Evolutionary conservation across 495 filamentous ascomycete genomes (phyloP), one percentile per base, ranked within the genome.

Genomic region (Xylaria cubensis): DNA sequence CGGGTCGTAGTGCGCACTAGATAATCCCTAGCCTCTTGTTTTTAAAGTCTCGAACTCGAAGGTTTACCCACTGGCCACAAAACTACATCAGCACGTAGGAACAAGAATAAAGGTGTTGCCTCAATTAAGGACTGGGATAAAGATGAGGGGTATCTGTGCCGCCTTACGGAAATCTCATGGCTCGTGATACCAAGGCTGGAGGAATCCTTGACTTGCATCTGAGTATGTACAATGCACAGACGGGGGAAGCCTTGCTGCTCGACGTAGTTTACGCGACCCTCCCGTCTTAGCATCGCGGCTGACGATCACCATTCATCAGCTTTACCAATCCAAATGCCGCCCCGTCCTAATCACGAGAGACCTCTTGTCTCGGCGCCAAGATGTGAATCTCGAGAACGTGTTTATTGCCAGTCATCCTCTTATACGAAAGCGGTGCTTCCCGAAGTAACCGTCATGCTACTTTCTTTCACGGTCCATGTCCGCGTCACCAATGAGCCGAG

Each of bases 321-420:
- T 34, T 67, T 67, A 67, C 32, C 36, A 67, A 67, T 56, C 42
- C 21, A 36, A 56, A 67, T 50, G 24, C 48, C 36, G 39, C n/a
- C 56, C 50, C 15, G 1, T 17, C 48, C 65, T 55, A 5, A 67
- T 67, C 48, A 56, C 44, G 65, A 56, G 65, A 55, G 48, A 21
- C 32, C 21, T 48, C 50, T 44, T 46, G 55, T 70, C 67, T 70
- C 53, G 67, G 67, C 67, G 67, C 67, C 67, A 62, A 70, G 65
- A 42, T 29, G 65, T 55, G 29, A 42, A 10, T 67, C 64, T 67
- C 46, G 24, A 53, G 24, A 67, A 53, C n/a, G 46, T 53, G 46
- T 53, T 0, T 50, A 1, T 51, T 66, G 44, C 44, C 12, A 24
- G 46, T 29, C 64, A 36, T 51, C 29, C 44, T 50, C 41, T 46